These are phyloP conservation scores for Botrytis porri DNA, from an alignment of 2,329 filamentous ascomycete species.

Conservation along the genomic window DNA sequence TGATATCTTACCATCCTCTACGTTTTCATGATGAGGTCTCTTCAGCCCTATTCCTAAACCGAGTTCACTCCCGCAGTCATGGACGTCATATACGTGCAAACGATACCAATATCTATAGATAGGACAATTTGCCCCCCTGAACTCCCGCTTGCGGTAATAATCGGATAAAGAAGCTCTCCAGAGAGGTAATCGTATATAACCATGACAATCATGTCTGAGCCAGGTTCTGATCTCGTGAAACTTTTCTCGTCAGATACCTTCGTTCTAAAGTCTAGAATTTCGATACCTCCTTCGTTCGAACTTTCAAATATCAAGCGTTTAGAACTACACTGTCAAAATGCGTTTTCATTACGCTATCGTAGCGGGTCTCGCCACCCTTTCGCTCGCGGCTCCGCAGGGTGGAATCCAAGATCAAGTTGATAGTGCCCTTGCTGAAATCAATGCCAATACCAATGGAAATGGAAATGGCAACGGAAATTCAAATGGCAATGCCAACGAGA, in stretches of 20 bases:
- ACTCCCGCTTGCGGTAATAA: conserved; percentile 1
- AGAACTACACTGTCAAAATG: conserved; percentile 1
- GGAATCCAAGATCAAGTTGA: background rate
- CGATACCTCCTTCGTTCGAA: conserved; percentile 3
- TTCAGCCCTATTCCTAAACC: background rate
- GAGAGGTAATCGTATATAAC: conserved; percentile 16
- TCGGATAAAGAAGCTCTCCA: background rate
- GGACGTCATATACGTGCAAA: background rate
- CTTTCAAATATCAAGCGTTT: background rate
- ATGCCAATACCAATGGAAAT: background rate
- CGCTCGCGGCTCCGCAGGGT: conserved; percentile 1
- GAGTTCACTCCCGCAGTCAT: background rate
- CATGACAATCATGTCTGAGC: background rate
- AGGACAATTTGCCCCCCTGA: background rate
- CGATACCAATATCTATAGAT: background rate
- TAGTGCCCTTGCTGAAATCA: background rate
- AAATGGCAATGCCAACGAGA: background rate
- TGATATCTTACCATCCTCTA: background rate
- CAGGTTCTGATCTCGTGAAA: conserved; percentile 3
- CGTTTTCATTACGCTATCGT: conserved; percentile 11
- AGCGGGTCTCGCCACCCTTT: conserved; percentile 9
- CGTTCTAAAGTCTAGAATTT: background rate
- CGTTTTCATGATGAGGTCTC: background rate
- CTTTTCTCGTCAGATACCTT: conserved; percentile 4
- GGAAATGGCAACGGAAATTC: background rate